Evolutionary conservation across 2,329 filamentous ascomycete species (phyloP).

Genomic region (Dendryphion nanum): DNA sequence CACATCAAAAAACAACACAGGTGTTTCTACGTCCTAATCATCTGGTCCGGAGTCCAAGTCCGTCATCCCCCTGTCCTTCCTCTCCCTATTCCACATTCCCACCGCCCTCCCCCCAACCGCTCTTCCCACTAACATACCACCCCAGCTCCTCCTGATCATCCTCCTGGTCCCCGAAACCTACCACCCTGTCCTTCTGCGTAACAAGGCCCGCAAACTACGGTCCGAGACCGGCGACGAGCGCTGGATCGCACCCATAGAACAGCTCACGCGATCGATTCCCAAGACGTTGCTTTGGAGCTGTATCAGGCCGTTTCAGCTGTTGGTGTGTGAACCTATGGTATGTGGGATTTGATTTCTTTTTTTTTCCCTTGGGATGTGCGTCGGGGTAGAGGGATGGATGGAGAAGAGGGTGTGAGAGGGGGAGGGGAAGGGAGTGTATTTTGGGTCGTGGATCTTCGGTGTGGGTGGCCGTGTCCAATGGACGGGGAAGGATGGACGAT

Average conservation of each 20-base stretch:
- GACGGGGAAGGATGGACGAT: too few relatives aligned
- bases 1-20: constrained; percentile 18
- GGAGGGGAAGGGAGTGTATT: too few relatives aligned
- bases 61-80: constrained; percentile 3
- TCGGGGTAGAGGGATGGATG: too few relatives aligned
- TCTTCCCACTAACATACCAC: constrained; percentile 20
- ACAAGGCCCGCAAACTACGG: constrained; percentile 69
- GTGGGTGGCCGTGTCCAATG: too few relatives aligned
- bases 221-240: constrained; percentile 74
- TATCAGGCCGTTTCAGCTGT: constrained; percentile 71
- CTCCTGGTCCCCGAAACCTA: constrained; percentile 86
- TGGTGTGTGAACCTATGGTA: constrained; percentile 78
- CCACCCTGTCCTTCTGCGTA: constrained; percentile 66
- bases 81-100: neutral
- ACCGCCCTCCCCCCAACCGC: too few relatives aligned
- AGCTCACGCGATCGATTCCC: constrained; percentile 64
- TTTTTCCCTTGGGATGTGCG: too few relatives aligned
- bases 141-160: constrained; percentile 61
- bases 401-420: too few relatives aligned
- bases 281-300: constrained; percentile 52
- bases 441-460: too few relatives aligned
- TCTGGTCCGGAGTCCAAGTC: constrained; percentile 65
- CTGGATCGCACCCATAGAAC: constrained; percentile 77
- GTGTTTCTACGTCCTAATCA: constrained; percentile 72
- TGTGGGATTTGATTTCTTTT: too few relatives aligned